Base-by-base conservation (phyloP, 768 basidiomycete species). In the Tremella fuciformis region DNA sequence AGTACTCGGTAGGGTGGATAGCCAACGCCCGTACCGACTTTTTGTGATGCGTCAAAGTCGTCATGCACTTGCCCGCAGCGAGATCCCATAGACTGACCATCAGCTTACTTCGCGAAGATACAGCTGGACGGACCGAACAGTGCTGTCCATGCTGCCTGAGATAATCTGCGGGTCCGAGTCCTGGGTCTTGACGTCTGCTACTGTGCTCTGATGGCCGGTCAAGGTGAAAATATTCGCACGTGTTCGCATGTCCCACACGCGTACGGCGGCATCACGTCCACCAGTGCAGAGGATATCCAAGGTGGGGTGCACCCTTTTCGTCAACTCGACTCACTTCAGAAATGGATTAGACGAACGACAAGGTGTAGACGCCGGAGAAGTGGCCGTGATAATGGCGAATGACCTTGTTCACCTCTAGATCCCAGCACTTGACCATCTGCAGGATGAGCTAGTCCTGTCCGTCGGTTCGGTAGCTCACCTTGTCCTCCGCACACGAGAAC, bases 361-460 rank as follows among this genome's bases (percentile, higher is more conserved):
- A 82, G 0, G 91, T 82, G 70, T 98, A 98, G n/a, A 99, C 93
- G 44, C 96, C 96, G 0, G 93, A 97, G 19, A 96, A 83, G 76
- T 99, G 96, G 1, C 96, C 96, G 74, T 99, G 96, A 73, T 99
- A 98, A 78, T 97, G 92, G 18, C 96, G 84, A 55, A 99, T 99
- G 59, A 98, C 94, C 78, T 98, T 99, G 82, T 99, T 99, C 24
- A 89, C 88, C 77, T 99, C 96, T 50, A 99, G 79, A 70, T 99
- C 96, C 96, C 96, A 98, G 69, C 96, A 98, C 80, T 97, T 98
- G 37, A 99, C 96, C 96, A 97, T 98, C 91, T 96, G 73, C 26
- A 15, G 26, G 15, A 39, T 56, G 21, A 50, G 46, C 25, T 58
- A 8, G 19, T 13, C 2, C 22, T n/a, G 2, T 6, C 1, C 16